phyloP scores from a whole-genome alignment of 176 grass and related monocot species.

The Oryza longistaminata region DNA sequence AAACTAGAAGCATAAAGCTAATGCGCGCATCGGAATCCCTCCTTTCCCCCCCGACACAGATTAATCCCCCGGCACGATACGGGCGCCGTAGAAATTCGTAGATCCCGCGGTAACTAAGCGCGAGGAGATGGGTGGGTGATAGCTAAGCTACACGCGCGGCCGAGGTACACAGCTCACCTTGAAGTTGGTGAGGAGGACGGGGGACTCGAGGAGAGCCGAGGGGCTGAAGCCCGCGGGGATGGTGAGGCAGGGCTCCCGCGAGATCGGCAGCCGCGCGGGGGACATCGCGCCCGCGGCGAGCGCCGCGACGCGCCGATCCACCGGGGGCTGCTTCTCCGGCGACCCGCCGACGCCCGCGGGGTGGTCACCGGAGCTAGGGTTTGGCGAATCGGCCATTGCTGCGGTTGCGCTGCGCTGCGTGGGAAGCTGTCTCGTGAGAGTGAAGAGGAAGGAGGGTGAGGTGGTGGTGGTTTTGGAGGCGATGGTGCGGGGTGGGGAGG shows the following conservation, averaged over 20 bases:
- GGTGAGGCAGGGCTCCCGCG: slow-evolving; percentile 76
- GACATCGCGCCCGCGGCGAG: slow-evolving; percentile 57
- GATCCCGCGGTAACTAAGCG: slow-evolving; percentile 44
- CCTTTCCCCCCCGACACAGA: slow-evolving; percentile 38
- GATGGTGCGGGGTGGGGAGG: slow-evolving; percentile 10
- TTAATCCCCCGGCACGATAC: slow-evolving; percentile 23
- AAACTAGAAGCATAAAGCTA: slow-evolving; percentile 45
- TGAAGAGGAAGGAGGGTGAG: neutral
- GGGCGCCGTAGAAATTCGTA: slow-evolving; percentile 32
- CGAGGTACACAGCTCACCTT: slow-evolving; percentile 53
- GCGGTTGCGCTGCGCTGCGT: neutral
- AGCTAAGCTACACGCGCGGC: neutral
- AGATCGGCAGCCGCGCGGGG: slow-evolving; percentile 81
- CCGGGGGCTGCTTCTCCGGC: slow-evolving; percentile 44
- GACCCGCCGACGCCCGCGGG: slow-evolving; percentile 25
- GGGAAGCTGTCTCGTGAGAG: neutral
- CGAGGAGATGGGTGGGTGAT: neutral
- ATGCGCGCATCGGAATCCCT: slow-evolving; percentile 65
- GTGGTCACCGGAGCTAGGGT: slow-evolving; percentile 51
- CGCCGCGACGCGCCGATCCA: slow-evolving; percentile 58
- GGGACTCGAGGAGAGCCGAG: slow-evolving; percentile 79
- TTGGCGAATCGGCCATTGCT: slow-evolving; percentile 49
- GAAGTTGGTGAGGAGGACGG: slow-evolving; percentile 86
- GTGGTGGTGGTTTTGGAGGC: slow-evolving; percentile 33
- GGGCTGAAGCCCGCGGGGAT: slow-evolving; percentile 91